Evolutionary conservation across 108 stramenopile genomes (phyloP).

Genomic region (Conticribra guillardii): DNA sequence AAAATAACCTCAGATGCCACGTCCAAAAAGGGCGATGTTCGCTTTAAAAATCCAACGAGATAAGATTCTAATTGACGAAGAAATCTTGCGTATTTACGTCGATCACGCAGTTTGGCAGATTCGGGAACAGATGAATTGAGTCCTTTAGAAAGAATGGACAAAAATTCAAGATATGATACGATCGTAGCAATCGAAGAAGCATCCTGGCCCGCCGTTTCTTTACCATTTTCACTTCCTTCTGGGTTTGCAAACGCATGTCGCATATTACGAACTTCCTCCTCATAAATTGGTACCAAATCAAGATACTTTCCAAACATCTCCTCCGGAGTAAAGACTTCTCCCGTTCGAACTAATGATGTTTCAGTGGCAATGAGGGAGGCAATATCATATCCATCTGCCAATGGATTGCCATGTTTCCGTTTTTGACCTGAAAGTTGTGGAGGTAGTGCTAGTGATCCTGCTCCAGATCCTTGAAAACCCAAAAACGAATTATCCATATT

Average conservation of each 20-base stretch:
- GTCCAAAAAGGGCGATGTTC: slow-evolving; percentile 74
- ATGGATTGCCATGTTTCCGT: slow-evolving; percentile 68
- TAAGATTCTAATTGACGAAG: slow-evolving; percentile 65
- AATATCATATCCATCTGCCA: slow-evolving; percentile 86
- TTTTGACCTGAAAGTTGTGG: slow-evolving; percentile 46
- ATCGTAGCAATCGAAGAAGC: slow-evolving; percentile 20
- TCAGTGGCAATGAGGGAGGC: slow-evolving; percentile 53
- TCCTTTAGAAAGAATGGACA: slow-evolving; percentile 57
- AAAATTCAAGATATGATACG: slow-evolving; percentile 62
- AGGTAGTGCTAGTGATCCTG: background rate
- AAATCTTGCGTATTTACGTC: slow-evolving; percentile 79
- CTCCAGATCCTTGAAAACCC: background rate
- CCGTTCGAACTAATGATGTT: slow-evolving; percentile 50
- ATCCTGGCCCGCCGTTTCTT: slow-evolving; percentile 5
- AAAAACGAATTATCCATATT: background rate
- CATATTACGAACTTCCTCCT: slow-evolving; percentile 40
- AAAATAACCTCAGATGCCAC: slow-evolving; percentile 49
- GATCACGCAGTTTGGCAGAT: slow-evolving; percentile 68
- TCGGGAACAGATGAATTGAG: slow-evolving; percentile 45
- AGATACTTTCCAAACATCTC: slow-evolving; percentile 86
- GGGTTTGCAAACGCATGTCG: slow-evolving; percentile 40
- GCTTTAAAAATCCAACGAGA: slow-evolving; percentile 67
- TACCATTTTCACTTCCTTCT: slow-evolving; percentile 1
- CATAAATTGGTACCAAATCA: slow-evolving; percentile 62
- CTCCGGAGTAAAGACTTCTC: slow-evolving; percentile 62